Base-by-base conservation (phyloP, 257 asterid genomes). In the Agastache rugosa region DNA sequence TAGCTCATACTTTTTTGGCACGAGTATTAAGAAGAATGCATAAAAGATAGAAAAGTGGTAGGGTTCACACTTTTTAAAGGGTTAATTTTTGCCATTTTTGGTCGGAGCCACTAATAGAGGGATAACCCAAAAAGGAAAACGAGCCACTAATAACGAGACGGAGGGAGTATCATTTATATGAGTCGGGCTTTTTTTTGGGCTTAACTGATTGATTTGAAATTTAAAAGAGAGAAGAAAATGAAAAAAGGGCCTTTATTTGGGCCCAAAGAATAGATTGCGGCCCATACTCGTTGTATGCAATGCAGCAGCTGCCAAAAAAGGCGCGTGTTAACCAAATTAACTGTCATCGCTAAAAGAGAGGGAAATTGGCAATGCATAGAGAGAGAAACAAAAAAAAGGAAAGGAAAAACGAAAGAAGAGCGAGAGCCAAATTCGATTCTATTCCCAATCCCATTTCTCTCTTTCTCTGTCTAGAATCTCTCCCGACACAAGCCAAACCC, bases 401-500 rank as follows among this genome's bases (percentile, higher is more conserved):
- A 3, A 61, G 1, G 44, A 59, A 58, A 27, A 14, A 25, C 11
- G 39, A 27, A 58, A 23, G 31, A 54, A 54, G 61, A 54, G 61
- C 31, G 58, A 39, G 41, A 53, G 12, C 31, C 59, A 41, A 66
- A 73, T 75, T 75, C 72, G 66, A 50, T 64, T 80, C 81, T 35
- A 71, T 47, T n/a, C 42, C 9, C 42, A 67, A 29, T n/a, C 14
- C 10, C 42, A 27, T 27, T 29, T 59, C 75, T 55, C 75, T 72
- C 71, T 68, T 61, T 77, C 80, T 73, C 85, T 67, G 72, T 70
- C 61, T 68, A 72, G 87, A 85, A 82, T 80, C 82, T 73, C 89
- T 73, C 73, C 82, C 85, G 82, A 73, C 87, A 82, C 81, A 85
- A 82, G 80, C 83, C 82, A 85, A 65, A 54, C 77, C 70, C 75